These are phyloP conservation scores for Colletotrichum abscissum DNA, from an alignment of 2,329 filamentous ascomycete genomes.

Conservation along the genomic window DNA sequence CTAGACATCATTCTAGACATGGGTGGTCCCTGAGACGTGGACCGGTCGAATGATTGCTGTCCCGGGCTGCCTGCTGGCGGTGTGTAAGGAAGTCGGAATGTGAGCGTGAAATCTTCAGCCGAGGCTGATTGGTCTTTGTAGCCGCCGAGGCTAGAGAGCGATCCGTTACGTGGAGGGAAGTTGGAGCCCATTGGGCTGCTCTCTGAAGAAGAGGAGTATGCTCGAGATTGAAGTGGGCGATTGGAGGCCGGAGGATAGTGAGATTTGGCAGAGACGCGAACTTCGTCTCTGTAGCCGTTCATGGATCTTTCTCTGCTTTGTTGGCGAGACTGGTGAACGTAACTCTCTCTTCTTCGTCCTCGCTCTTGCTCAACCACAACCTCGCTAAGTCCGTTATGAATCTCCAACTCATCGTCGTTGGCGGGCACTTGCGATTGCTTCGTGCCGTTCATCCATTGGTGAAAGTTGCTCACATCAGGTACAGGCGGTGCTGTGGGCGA, in stretches of 20 bases:
- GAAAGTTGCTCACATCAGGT: constrained; percentile 47
- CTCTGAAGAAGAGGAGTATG: constrained; percentile 21
- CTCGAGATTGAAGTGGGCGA: constrained; percentile 24
- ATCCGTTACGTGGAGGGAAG: constrained; percentile 16
- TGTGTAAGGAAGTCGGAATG: constrained; percentile 32
- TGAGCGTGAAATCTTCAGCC: constrained; percentile 20
- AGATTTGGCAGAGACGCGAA: constrained; percentile 29
- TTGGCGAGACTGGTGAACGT: constrained; percentile 34
- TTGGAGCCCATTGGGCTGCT: constrained; percentile 9
- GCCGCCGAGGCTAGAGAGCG: background rate
- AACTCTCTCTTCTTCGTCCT: constrained; percentile 30
- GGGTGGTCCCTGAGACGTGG: constrained; percentile 2
- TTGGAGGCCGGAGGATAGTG: constrained; percentile 34
- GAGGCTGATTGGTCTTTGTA: background rate
- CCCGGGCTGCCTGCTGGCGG: constrained; percentile 22
- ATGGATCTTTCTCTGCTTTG: constrained; percentile 34
- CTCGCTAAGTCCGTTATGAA: constrained; percentile 15
- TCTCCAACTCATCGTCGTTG: constrained; percentile 6
- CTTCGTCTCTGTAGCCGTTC: constrained; percentile 31
- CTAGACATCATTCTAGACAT: background rate
- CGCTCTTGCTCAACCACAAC: constrained; percentile 24
- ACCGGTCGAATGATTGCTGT: constrained; percentile 20
- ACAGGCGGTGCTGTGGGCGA: constrained; percentile 43
- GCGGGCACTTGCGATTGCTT: background rate
- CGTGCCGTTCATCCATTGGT: constrained; percentile 41